Conservation (phyloP, 2,329 filamentous ascomycete genomes). For the Trichocomaceae sp. region DNA sequence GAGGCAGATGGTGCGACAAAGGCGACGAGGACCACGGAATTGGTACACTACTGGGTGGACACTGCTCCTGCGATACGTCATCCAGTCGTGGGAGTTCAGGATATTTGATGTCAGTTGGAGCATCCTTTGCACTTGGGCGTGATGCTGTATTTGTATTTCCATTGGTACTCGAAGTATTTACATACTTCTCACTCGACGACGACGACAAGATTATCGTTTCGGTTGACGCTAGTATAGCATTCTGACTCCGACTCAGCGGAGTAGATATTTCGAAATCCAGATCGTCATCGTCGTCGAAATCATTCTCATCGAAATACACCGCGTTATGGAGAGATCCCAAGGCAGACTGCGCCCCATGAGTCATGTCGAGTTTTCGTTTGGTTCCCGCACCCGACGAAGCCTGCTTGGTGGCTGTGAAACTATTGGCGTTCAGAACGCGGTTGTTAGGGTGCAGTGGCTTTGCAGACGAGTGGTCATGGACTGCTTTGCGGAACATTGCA, state of each 20-base stretch:
- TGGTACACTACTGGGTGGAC: constrained; percentile 48
- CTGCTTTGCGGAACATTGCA: constrained; percentile 38
- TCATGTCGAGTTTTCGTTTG: constrained; percentile 36
- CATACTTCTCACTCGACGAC: not conserved
- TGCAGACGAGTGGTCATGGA: constrained; percentile 32
- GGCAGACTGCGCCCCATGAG: constrained; percentile 23
- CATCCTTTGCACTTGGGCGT: not conserved
- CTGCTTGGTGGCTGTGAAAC: constrained; percentile 16
- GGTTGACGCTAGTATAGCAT: not conserved
- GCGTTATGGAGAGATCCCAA: constrained; percentile 40
- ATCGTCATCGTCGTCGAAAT: constrained; percentile 78
- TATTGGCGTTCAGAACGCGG: constrained; percentile 21
- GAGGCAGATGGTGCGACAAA: constrained; percentile 37
- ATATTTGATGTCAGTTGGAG: constrained; percentile 27
- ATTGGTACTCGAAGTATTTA: not conserved
- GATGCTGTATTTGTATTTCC: not conserved
- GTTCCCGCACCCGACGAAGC: constrained; percentile 23
- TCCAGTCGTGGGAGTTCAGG: constrained; percentile 29
- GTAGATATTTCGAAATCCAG: constrained; percentile 48
- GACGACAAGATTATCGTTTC: not conserved
- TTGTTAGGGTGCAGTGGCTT: constrained; percentile 28
- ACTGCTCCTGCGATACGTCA: constrained; percentile 12
- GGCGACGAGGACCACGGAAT: constrained; percentile 65
- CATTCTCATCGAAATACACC: constrained; percentile 67
- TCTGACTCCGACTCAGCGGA: constrained; percentile 21